phyloP scores from a whole-genome alignment of 306 rosid genomes.

The Hippophae rhamnoides region DNA sequence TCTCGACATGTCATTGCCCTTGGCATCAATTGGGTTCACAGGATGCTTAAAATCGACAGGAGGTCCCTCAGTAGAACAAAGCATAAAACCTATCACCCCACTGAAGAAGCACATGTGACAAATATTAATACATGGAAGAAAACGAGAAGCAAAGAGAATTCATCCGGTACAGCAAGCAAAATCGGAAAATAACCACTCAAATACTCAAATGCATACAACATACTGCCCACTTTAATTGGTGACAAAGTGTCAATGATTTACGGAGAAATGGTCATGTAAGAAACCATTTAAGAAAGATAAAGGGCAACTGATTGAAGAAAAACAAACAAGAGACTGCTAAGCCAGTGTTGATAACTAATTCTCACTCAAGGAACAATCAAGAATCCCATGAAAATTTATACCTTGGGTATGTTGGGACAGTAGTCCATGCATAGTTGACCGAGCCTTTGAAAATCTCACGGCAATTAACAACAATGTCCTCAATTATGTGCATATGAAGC shows the following conservation, averaged over 20 bases:
- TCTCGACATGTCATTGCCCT: slow-evolving; percentile 23
- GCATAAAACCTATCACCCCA: slow-evolving; percentile 99
- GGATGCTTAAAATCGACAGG: slow-evolving; percentile 89
- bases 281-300: too few species aligned
- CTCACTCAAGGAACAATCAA: background rate
- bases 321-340: too few species aligned
- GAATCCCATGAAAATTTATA: slow-evolving; percentile 11
- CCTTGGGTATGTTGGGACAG: slow-evolving; percentile 99
- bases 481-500: slow-evolving; percentile 96
- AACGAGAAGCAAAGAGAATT: slow-evolving; percentile 6
- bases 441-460: slow-evolving; percentile 91
- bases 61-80: slow-evolving; percentile 97
- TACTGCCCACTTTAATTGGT: too few species aligned
- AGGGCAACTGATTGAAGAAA: too few species aligned
- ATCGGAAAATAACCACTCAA: too few species aligned
- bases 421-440: slow-evolving; percentile 96
- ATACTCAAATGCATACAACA: too few species aligned
- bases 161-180: too few species aligned
- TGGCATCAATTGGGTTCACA: slow-evolving; percentile 62
- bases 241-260: too few species aligned
- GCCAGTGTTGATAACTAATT: too few species aligned
- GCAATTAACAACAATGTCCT: slow-evolving; percentile 73
- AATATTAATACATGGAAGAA: slow-evolving; percentile 7
- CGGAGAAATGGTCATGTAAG: too few species aligned
- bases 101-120: slow-evolving; percentile 30